Evolutionary conservation across 2,329 filamentous ascomycete genomes (phyloP), one percentile per base, ranked within the genome.

Genomic region (Pseudogymnoascus sp.): DNA sequence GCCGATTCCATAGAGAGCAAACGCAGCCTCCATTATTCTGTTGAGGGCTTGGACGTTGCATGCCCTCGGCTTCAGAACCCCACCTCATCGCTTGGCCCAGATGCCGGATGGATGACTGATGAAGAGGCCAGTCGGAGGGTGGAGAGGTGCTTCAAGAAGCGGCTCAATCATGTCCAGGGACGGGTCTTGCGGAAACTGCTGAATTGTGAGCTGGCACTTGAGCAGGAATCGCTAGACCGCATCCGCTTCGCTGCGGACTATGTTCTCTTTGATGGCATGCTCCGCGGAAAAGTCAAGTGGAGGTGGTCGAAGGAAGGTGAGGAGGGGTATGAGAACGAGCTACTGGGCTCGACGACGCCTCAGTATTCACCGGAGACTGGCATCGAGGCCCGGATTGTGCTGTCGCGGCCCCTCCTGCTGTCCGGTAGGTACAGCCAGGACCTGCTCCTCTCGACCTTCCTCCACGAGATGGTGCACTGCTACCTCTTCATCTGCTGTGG

Each of bases 391-490:
- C 76, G 86, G 25, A 85, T 88, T 60, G 80, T 86, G 3, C 75
- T 88, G 11, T 87, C 84, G 3, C 78, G 79, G 1, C 81, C 83
- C 0, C 84, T 88, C 12, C 77, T 88, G n/a, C 77, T 76, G 40
- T 66, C 77, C 73, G 12, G 78, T 76, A 56, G 59, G 59, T 88
- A 85, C 72, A 85, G 84, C 70, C 76, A 85, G 4, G 78, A 84
- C 5, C 76, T 88, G 14, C 78, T 88, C 62, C 85, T 88, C 59
- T 84, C 83, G 5, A 86, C 85, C 0, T 87, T 88, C 66, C 69
- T 88, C 56, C 86, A 88, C 69, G 86, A 88, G 73, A 80, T 88
- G 68, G 85, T 88, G 59, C 85, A 88, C 73, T 85, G 84, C 72
- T 88, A 86, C 69, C 75, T 88, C 14, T 88, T 88, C 67, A 80